Evolutionary conservation across 495 filamentous ascomycete genomes (phyloP).

Genomic region (Trichocladium antarcticum): DNA sequence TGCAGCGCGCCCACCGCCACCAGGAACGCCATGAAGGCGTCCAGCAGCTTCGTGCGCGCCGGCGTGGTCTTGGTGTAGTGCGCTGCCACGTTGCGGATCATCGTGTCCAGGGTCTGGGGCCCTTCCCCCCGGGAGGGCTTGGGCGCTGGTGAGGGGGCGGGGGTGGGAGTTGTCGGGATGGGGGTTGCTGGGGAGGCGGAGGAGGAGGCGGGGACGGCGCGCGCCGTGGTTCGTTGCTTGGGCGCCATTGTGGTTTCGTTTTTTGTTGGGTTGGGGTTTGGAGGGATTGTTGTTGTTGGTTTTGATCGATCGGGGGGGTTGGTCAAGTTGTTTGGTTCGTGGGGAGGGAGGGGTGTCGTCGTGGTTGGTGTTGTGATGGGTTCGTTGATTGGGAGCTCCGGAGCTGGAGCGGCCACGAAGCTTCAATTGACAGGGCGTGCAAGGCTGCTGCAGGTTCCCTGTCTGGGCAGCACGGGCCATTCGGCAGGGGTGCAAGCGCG

Average conservation of each 20-base stretch:
- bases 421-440: slow-evolving; percentile 23
- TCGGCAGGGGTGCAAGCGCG: neutral
- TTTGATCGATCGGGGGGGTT: no score
- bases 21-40: slow-evolving; percentile 85
- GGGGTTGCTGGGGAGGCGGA: slow-evolving; percentile 15
- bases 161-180: slow-evolving; percentile 12
- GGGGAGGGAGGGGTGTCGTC: neutral
- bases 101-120: slow-evolving; percentile 25
- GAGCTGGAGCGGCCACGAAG: slow-evolving; percentile 28
- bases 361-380: neutral
- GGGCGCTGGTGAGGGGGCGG: slow-evolving; percentile 3
- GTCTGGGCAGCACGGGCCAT: neutral
- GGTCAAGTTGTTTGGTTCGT: neutral
- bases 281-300: neutral
- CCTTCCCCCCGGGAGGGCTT: slow-evolving; percentile 12
- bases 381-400: neutral
- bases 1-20: slow-evolving; percentile 77
- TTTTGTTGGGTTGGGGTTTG: neutral
- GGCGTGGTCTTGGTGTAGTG: slow-evolving; percentile 71
- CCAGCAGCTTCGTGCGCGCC: slow-evolving; percentile 83
- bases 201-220: no score
- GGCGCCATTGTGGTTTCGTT: slow-evolving; percentile 25
- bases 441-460: slow-evolving; percentile 8
- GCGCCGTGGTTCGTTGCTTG: slow-evolving; percentile 21
- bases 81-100: slow-evolving; percentile 51